Evolutionary conservation across 208 protist species (phyloP).

Genomic region (Acanthamoeba sp.): DNA sequence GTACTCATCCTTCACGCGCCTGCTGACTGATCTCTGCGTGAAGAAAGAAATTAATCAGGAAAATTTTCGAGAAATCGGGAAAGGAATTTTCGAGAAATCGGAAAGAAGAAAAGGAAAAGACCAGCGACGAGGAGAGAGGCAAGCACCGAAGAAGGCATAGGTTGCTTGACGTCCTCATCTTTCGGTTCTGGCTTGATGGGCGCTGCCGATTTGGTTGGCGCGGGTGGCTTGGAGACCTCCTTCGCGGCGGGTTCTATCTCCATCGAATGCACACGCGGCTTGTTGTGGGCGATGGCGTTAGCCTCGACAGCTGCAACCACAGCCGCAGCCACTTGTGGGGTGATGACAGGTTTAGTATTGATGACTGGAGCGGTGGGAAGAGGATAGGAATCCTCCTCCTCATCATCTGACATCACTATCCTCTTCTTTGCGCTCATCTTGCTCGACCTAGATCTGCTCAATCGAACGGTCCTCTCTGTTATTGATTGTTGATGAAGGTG

Average conservation of each 20-base stretch:
- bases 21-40: not conserved
- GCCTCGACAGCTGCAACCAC: not conserved
- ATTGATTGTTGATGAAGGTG: too few relatives aligned
- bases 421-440: constrained; percentile 38
- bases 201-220: not conserved
- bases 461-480: not conserved
- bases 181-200: constrained; percentile 29
- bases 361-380: not conserved
- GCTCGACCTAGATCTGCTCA: not conserved
- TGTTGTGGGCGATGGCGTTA: too few relatives aligned
- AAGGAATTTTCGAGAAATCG: not conserved
- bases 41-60: not conserved
- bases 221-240: not conserved
- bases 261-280: not conserved
- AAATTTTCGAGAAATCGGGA: not conserved
- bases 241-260: not conserved
- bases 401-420: constrained; percentile 52
- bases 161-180: not conserved
- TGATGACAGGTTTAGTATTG: too few relatives aligned
- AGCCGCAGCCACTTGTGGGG: not conserved
- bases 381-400: constrained; percentile 17
- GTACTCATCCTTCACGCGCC: not conserved
- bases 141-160: not conserved
- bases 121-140: too few relatives aligned
- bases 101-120: not conserved